Evolutionary conservation across 345 rosid species (phyloP).

Genomic region (Pistacia atlantica): DNA sequence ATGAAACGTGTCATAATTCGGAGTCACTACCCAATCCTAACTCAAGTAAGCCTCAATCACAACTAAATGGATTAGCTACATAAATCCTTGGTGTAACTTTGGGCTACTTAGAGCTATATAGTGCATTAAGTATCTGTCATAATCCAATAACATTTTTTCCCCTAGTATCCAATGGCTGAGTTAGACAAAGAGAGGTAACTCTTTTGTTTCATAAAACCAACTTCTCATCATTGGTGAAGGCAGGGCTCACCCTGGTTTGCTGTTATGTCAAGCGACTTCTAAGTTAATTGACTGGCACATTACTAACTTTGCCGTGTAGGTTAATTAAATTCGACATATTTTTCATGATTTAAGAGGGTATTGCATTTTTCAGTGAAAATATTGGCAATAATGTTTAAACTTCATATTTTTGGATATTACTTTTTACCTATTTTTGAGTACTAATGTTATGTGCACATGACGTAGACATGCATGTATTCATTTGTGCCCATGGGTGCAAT

Average conservation of each 20-base stretch:
- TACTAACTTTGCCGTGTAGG: background rate
- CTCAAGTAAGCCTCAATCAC: background rate
- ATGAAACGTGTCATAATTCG: background rate
- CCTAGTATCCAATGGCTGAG: background rate
- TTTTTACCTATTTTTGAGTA: background rate
- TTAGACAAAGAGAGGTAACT: no score
- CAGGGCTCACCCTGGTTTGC: background rate
- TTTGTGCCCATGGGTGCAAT: background rate
- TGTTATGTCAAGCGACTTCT: background rate
- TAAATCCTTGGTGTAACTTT: background rate
- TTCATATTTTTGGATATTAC: background rate
- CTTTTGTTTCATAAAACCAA: background rate
- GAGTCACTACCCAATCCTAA: background rate
- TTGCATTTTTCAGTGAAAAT: background rate
- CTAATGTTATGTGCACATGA: background rate
- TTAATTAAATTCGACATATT: background rate
- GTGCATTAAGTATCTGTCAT: no score
- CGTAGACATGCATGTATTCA: background rate
- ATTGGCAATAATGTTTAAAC: background rate
- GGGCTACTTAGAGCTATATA: background rate
- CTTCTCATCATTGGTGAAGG: background rate
- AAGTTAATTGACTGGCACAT: background rate
- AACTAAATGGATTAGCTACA: background rate
- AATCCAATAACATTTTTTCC: background rate
- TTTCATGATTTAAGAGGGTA: background rate